Evolutionary conservation across 169 alveolate species (phyloP).

Genomic region (Plasmodium fragile): DNA sequence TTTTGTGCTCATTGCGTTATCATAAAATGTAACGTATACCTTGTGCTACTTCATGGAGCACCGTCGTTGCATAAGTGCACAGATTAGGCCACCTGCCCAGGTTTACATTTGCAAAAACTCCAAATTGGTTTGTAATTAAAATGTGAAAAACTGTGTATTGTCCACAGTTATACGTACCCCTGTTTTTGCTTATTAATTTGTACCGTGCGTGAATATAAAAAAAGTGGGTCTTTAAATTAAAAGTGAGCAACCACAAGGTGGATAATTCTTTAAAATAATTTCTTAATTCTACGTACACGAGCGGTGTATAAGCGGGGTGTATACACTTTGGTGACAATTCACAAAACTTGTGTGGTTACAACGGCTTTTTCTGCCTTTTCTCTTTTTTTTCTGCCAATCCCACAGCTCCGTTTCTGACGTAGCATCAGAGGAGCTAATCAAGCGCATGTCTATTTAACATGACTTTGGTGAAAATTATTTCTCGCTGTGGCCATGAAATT

Average conservation of each 20-base stretch:
- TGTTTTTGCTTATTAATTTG: neutral
- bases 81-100: neutral
- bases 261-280: neutral
- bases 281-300: neutral
- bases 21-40: neutral
- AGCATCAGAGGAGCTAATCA: neutral
- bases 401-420: neutral
- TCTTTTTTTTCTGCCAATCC: neutral
- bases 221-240: neutral
- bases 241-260: neutral
- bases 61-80: neutral
- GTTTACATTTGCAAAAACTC: neutral
- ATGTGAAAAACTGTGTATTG: neutral
- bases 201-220: neutral
- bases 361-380: neutral
- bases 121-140: neutral
- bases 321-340: neutral
- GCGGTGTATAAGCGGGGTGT: neutral
- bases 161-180: neutral
- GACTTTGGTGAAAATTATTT: neutral
- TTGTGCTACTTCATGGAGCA: neutral
- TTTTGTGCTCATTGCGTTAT: constrained; percentile 3
- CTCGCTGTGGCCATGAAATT: neutral
- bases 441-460: neutral
- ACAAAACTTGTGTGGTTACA: neutral